These are phyloP conservation scores for Zasmidium angulare DNA, from an alignment of 2,329 filamentous ascomycete species.

Conservation along the genomic window DNA sequence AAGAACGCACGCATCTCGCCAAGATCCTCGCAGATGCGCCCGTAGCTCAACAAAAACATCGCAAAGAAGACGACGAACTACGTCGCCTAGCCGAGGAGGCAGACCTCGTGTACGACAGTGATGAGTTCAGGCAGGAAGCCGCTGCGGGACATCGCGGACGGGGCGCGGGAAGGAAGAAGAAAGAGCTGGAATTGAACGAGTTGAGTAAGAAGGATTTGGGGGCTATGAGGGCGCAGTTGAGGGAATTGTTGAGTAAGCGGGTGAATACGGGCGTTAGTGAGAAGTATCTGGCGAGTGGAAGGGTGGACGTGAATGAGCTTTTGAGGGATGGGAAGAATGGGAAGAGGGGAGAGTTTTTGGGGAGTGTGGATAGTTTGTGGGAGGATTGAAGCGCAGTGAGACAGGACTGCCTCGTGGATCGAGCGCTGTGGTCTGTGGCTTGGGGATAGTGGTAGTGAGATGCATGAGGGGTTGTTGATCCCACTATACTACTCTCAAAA, in stretches of 20 bases:
- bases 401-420: too few species aligned
- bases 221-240: slow-evolving; percentile 69
- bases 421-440: too few species aligned
- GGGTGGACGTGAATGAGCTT: slow-evolving; percentile 76
- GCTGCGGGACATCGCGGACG: slow-evolving; percentile 57
- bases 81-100: slow-evolving; percentile 83
- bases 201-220: slow-evolving; percentile 73
- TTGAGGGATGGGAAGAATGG: slow-evolving; percentile 48
- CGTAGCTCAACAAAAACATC: slow-evolving; percentile 83
- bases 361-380: slow-evolving; percentile 46
- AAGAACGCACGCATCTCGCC: slow-evolving; percentile 74
- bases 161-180: slow-evolving; percentile 70
- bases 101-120: slow-evolving; percentile 89
- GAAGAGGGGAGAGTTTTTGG: slow-evolving; percentile 66
- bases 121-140: slow-evolving; percentile 69
- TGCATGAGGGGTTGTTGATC: too few species aligned
- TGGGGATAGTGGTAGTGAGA: too few species aligned
- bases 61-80: slow-evolving; percentile 81
- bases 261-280: slow-evolving; percentile 88
- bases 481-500: too few species aligned
- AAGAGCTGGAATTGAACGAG: slow-evolving; percentile 67
- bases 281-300: slow-evolving; percentile 71
- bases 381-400: too few species aligned
- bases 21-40: slow-evolving; percentile 81
- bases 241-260: slow-evolving; percentile 66